phyloP scores from a whole-genome alignment of 371 early-diverging fungal genomes.

The Rhizopus arrhizus region DNA sequence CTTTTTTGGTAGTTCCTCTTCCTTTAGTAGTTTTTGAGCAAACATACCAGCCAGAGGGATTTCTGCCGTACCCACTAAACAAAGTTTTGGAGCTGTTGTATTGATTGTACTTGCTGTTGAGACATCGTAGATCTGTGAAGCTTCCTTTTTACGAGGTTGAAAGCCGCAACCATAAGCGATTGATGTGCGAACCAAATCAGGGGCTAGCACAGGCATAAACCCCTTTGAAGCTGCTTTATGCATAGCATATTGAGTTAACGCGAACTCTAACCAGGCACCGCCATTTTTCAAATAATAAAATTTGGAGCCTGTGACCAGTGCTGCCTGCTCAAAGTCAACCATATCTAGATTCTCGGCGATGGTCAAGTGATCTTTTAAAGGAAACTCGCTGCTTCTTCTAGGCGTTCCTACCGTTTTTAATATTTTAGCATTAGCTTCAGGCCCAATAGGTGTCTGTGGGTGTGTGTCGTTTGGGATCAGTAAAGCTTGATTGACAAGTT shows the following conservation, averaged over 20 bases:
- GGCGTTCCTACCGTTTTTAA: slow-evolving; percentile 53
- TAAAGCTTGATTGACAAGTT: slow-evolving; percentile 42
- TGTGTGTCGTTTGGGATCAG: slow-evolving; percentile 77
- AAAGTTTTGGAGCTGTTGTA: slow-evolving; percentile 44
- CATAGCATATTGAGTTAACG: slow-evolving; percentile 84
- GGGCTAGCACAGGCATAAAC: slow-evolving; percentile 77
- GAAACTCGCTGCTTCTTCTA: slow-evolving; percentile 19
- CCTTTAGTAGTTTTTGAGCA: slow-evolving; percentile 62
- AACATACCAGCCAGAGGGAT: slow-evolving; percentile 90
- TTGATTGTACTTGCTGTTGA: slow-evolving; percentile 29
- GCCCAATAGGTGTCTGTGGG: slow-evolving; percentile 67
- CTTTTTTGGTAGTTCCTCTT: slow-evolving; percentile 65
- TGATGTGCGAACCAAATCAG: slow-evolving; percentile 83
- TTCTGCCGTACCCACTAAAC: slow-evolving; percentile 90
- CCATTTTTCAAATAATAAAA: slow-evolving; percentile 87
- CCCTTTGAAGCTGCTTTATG: slow-evolving; percentile 74
- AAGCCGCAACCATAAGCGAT: slow-evolving; percentile 91
- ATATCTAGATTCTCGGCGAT: slow-evolving; percentile 66
- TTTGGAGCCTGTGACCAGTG: slow-evolving; percentile 80
- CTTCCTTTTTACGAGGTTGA: slow-evolving; percentile 72
- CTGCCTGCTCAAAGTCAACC: slow-evolving; percentile 85
- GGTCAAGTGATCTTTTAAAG: slow-evolving; percentile 70
- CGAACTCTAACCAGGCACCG: slow-evolving; percentile 86
- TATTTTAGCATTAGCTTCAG: slow-evolving; percentile 61
- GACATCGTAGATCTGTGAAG: slow-evolving; percentile 85